Evolutionary conservation across 805 yeast species (phyloP).

Genomic region (Pichia eremophila): DNA sequence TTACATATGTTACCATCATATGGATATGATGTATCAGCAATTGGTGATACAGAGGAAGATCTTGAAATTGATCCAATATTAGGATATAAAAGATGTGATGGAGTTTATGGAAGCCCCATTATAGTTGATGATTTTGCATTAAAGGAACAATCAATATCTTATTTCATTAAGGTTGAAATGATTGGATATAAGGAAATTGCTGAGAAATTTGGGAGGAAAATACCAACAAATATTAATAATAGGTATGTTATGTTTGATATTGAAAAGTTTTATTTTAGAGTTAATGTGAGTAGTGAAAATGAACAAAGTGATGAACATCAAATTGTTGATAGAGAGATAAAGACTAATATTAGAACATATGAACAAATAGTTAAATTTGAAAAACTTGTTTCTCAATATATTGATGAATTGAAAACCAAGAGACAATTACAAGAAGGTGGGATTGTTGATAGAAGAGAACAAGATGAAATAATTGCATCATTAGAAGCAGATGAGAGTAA

Average conservation of each 20-base stretch:
- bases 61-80: constrained; percentile 28
- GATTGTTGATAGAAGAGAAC: neutral
- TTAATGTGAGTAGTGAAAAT: constrained; percentile 4
- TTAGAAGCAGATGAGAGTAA: constrained; percentile 1
- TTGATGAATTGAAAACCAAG: constrained; percentile 2
- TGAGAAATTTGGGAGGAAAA: constrained; percentile 12
- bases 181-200: constrained; percentile 32
- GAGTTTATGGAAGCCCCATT: constrained; percentile 40
- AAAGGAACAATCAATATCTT: constrained; percentile 34
- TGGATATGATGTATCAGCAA: constrained; percentile 22
- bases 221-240: constrained; percentile 9
- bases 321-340: neutral
- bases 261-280: constrained; percentile 11
- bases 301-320: neutral
- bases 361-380: constrained; percentile 6
- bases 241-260: constrained; percentile 14
- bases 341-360: constrained; percentile 1
- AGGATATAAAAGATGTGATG: constrained; percentile 42
- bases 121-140: constrained; percentile 37
- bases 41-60: constrained; percentile 6
- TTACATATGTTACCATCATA: constrained; percentile 31
- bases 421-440: constrained; percentile 3
- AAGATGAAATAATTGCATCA: constrained; percentile 3
- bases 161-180: constrained; percentile 43
- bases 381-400: constrained; percentile 1